Evolutionary conservation across 345 rosid genomes (phyloP).

Genomic region (Citrus medica): DNA sequence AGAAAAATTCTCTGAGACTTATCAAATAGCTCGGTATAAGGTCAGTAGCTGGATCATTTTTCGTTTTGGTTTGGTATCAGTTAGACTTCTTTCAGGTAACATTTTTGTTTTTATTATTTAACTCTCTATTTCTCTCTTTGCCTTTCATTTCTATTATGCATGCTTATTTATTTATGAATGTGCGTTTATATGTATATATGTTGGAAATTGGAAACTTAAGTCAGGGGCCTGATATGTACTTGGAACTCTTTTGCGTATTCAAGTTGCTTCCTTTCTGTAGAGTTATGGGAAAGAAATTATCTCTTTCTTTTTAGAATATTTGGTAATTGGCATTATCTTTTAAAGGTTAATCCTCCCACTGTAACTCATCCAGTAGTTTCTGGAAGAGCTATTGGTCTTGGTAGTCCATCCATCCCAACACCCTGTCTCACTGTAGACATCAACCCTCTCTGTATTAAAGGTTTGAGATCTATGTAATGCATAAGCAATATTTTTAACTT

Average conservation of each 20-base stretch:
- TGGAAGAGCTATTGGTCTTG: too few relatives aligned
- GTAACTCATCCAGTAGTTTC: too few relatives aligned
- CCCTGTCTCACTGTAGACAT: too few relatives aligned
- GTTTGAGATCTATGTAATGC: too few relatives aligned
- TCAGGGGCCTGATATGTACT: constrained; percentile 8
- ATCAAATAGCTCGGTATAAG: too few relatives aligned
- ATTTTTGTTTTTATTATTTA: constrained; percentile 2
- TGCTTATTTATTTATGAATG: background rate
- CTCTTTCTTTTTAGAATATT: background rate
- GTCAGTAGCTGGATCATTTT: background rate
- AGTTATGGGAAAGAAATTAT: background rate
- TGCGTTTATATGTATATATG: background rate
- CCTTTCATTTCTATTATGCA: background rate
- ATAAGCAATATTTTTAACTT: too few relatives aligned
- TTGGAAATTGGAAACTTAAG: constrained; percentile 15
- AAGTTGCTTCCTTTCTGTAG: background rate
- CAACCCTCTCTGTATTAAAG: too few relatives aligned
- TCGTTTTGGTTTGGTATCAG: background rate
- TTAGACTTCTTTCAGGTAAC: constrained; percentile 18
- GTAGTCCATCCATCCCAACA: too few relatives aligned
- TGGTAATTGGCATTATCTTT: background rate
- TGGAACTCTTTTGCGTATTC: background rate
- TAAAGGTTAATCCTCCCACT: too few relatives aligned
- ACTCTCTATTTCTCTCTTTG: background rate
- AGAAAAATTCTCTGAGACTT: too few relatives aligned